These are phyloP conservation scores for Mycena galopus DNA, from an alignment of 768 basidiomycete genomes.

Conservation along the genomic window DNA sequence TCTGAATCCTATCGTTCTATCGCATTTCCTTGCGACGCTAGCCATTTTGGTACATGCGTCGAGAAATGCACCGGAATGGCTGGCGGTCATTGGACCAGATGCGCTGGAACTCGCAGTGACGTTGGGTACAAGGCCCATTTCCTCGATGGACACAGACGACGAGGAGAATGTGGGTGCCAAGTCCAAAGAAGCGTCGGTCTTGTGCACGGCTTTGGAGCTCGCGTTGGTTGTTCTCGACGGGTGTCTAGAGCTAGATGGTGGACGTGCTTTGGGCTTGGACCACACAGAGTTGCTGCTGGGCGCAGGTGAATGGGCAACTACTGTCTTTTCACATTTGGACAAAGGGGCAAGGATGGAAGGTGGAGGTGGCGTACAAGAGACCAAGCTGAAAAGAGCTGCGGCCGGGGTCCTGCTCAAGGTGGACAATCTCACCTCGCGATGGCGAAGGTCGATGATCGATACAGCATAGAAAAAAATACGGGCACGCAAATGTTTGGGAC, in stretches of 20 bases:
- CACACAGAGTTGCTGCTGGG: conserved; percentile 79
- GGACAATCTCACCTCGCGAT: conserved; percentile 76
- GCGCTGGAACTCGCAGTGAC: conserved; percentile 87
- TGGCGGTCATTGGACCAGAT: conserved; percentile 85
- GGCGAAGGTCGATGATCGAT: conserved; percentile 76
- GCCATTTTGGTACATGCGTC: conserved; percentile 87
- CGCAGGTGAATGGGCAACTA: conserved; percentile 84
- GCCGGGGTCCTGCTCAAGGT: conserved; percentile 88
- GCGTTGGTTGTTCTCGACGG: conserved; percentile 82
- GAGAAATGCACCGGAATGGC: conserved; percentile 84
- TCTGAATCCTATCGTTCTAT: conserved; percentile 81
- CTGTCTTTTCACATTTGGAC: conserved; percentile 74
- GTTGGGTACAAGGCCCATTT: conserved; percentile 76
- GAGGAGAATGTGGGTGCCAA: conserved; percentile 40
- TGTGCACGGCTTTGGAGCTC: conserved; percentile 83
- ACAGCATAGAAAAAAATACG: conserved; percentile 40
- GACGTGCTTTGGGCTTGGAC: conserved; percentile 80
- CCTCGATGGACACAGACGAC: conserved; percentile 52
- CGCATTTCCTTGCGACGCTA: conserved; percentile 82
- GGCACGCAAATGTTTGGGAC: not conserved
- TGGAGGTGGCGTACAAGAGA: conserved; percentile 74
- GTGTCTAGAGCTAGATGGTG: conserved; percentile 81
- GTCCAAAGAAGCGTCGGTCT: conserved; percentile 77
- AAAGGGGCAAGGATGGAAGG: conserved; percentile 72
- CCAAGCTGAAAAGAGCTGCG: conserved; percentile 73